These are phyloP conservation scores for Phytophthora hybrid DNA, from an alignment of 352 stramenopile species.

Conservation along the genomic window DNA sequence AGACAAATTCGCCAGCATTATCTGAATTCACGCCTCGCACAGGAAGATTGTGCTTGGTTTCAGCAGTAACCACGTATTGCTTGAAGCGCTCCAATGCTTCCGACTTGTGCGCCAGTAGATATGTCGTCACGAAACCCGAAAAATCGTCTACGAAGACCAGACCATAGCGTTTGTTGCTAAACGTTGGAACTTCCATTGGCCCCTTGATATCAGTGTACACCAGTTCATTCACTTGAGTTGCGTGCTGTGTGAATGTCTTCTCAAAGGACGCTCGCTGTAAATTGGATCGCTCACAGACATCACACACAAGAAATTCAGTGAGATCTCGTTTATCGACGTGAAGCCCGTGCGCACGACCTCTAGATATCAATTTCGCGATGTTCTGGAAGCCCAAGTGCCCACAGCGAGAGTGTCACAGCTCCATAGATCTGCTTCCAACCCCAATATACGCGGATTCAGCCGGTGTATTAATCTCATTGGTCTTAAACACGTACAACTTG, in stretches of 20 bases:
- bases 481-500: constrained; percentile 17
- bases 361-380: constrained; percentile 7
- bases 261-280: constrained; percentile 11
- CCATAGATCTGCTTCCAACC: constrained; percentile 5
- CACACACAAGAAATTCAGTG: constrained; percentile 7
- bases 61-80: constrained; percentile 1
- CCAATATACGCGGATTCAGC: constrained; percentile 6
- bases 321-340: neutral
- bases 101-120: constrained; percentile 9
- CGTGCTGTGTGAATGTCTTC: constrained; percentile 3
- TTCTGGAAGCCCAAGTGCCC: constrained; percentile 18
- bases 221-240: constrained; percentile 16
- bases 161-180: constrained; percentile 9
- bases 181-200: constrained; percentile 15
- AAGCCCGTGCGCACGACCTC: constrained; percentile 4
- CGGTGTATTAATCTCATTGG: constrained; percentile 1
- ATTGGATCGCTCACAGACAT: constrained; percentile 16
- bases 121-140: constrained; percentile 1
- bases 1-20: constrained; percentile 16
- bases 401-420: constrained; percentile 9
- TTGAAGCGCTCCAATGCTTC: constrained; percentile 9
- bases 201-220: constrained; percentile 22
- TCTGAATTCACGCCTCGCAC: constrained; percentile 8
- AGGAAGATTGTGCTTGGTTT: constrained; percentile 16
- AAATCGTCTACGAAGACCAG: constrained; percentile 20